Evolutionary conservation across 768 basidiomycete species (phyloP).

Genomic region (Psilocybe sp.): DNA sequence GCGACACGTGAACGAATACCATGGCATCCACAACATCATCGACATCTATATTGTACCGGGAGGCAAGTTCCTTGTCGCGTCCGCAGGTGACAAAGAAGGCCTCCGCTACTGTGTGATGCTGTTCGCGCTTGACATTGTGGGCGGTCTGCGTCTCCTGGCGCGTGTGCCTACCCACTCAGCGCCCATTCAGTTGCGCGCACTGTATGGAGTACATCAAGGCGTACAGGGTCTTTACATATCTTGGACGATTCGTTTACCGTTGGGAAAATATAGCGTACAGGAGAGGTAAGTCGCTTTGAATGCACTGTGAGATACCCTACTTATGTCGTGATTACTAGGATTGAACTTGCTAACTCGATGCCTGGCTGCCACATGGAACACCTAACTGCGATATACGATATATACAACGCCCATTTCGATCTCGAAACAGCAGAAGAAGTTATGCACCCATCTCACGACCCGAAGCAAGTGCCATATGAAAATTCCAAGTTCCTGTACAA

Average conservation of each 20-base stretch:
- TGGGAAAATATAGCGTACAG: conserved; percentile 17
- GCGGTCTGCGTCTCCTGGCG: conserved; percentile 43
- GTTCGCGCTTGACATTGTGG: conserved; percentile 54
- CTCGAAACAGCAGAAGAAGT: no score
- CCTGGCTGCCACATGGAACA: no score
- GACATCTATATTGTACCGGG: conserved; percentile 63
- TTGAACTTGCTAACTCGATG: no score
- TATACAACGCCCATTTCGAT: no score
- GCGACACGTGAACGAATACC: conserved; percentile 20
- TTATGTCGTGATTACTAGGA: neutral
- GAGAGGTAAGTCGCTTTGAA: conserved; percentile 12
- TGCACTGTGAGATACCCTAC: neutral
- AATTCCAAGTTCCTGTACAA: no score
- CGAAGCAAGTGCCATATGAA: no score
- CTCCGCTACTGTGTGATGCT: conserved; percentile 50
- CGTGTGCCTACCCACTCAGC: conserved; percentile 46
- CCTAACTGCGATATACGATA: no score
- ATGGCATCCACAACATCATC: conserved; percentile 36
- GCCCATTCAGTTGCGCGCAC: conserved; percentile 57
- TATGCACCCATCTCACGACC: no score
- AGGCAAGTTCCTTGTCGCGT: conserved; percentile 66
- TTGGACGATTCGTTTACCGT: conserved; percentile 39
- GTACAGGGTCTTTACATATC: conserved; percentile 54
- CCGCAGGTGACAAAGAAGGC: conserved; percentile 42
- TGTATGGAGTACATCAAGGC: conserved; percentile 48